Evolutionary conservation across 805 yeast genomes (phyloP).

Genomic region (Candida andamanensis): DNA sequence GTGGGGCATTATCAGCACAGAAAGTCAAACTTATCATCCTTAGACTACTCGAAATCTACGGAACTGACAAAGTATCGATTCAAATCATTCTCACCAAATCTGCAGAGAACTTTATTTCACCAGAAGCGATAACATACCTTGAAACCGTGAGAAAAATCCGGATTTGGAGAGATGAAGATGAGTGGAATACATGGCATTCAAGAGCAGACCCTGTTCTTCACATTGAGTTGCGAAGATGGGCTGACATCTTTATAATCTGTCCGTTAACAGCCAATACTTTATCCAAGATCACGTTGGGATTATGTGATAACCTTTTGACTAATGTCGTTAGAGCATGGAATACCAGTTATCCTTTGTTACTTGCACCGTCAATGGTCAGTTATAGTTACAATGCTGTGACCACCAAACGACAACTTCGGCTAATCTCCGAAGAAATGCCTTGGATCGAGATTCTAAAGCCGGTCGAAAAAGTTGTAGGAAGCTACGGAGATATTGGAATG

Average conservation of each 20-base stretch:
- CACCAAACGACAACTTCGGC: slow-evolving; percentile 74
- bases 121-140: slow-evolving; percentile 37
- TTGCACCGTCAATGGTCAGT: slow-evolving; percentile 96
- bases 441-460: slow-evolving; percentile 94
- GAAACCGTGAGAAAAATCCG: slow-evolving; percentile 40
- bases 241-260: slow-evolving; percentile 88
- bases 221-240: slow-evolving; percentile 94
- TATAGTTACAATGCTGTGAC: slow-evolving; percentile 86
- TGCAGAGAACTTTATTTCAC: slow-evolving; percentile 47
- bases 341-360: slow-evolving; percentile 76
- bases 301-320: slow-evolving; percentile 88
- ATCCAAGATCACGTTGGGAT: slow-evolving; percentile 82
- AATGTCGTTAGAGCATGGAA: slow-evolving; percentile 95
- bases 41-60: slow-evolving; percentile 48
- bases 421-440: slow-evolving; percentile 84
- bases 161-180: slow-evolving; percentile 55
- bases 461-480: slow-evolving; percentile 86
- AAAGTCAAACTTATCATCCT: slow-evolving; percentile 50
- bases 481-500: slow-evolving; percentile 97
- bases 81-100: slow-evolving; percentile 52
- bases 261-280: slow-evolving; percentile 92
- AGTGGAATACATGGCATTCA: slow-evolving; percentile 70
- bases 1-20: slow-evolving; percentile 50
- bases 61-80: slow-evolving; percentile 45
- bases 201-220: slow-evolving; percentile 90